Conservation (phyloP, 441 rosid genomes). For the Gossypium aridum region DNA sequence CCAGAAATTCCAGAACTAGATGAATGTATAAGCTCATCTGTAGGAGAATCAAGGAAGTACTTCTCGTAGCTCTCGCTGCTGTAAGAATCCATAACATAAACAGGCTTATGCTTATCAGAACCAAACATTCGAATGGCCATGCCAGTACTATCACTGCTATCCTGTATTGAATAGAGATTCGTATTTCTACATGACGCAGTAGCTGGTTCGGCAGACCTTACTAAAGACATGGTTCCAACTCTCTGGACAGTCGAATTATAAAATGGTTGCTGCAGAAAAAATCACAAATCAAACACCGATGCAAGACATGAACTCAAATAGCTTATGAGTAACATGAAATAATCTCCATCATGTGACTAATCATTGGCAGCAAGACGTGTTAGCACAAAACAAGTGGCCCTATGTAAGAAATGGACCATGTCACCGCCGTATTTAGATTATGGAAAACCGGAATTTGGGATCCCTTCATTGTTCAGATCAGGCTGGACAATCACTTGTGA, state of each 20-base stretch:
- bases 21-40: constrained; percentile 47
- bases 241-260: constrained; percentile 12
- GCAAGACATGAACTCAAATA: neutral
- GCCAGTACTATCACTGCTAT: constrained; percentile 32
- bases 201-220: constrained; percentile 59
- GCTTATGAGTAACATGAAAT: neutral
- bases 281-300: neutral
- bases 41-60: constrained; percentile 75
- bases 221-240: constrained; percentile 55
- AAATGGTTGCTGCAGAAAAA: constrained; percentile 14
- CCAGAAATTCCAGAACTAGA: constrained; percentile 53
- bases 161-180: constrained; percentile 50
- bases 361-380: neutral
- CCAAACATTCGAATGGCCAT: constrained; percentile 37
- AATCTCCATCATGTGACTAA: neutral
- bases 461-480: neutral
- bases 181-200: constrained; percentile 48
- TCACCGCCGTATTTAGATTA: neutral
- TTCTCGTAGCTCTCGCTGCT: constrained; percentile 71
- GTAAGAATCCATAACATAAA: constrained; percentile 50
- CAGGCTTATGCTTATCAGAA: constrained; percentile 45
- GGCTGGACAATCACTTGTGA: neutral
- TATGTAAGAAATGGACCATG: neutral
- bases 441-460: neutral
- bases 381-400: neutral